Evolutionary conservation across 768 basidiomycete species (phyloP).

Genomic region (Serendipita indica): DNA sequence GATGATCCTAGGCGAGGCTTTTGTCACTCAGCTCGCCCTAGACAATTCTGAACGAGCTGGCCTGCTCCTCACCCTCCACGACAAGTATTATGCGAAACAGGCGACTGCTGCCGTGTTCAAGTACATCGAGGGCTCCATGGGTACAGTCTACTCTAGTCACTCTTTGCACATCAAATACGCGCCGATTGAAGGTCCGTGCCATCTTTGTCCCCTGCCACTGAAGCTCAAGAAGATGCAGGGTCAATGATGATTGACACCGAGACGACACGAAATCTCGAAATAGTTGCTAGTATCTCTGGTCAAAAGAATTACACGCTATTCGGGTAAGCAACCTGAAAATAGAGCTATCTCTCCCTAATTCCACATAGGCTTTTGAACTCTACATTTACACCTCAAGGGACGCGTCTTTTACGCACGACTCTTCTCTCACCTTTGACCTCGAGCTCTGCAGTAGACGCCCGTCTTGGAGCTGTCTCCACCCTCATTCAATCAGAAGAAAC

Average conservation of each 20-base stretch:
- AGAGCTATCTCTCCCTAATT: constrained; percentile 3
- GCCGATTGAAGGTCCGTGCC: constrained; percentile 48
- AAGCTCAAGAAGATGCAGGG: constrained; percentile 27
- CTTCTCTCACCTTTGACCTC: constrained; percentile 64
- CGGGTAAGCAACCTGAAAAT: constrained; percentile 45
- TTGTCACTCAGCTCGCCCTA: constrained; percentile 59
- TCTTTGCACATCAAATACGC: constrained; percentile 64
- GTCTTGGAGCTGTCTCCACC: constrained; percentile 76
- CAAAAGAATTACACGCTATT: constrained; percentile 64
- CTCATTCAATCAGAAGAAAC: constrained; percentile 61
- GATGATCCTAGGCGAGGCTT: constrained; percentile 47
- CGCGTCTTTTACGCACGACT: constrained; percentile 61
- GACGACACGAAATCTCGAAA: constrained; percentile 75
- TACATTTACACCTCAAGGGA: constrained; percentile 83
- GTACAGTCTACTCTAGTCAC: constrained; percentile 49
- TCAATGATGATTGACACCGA: constrained; percentile 92
- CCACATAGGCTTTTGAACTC: constrained; percentile 49
- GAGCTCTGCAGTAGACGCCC: constrained; percentile 50
- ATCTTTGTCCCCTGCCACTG: background rate
- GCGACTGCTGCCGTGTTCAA: constrained; percentile 81
- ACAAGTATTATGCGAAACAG: constrained; percentile 81
- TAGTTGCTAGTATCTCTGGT: constrained; percentile 58
- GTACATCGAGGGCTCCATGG: constrained; percentile 54
- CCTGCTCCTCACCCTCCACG: constrained; percentile 59
- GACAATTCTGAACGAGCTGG: constrained; percentile 73